These are phyloP conservation scores for Coemansia sp. DNA, from an alignment of 192 early-diverging fungal species.

Conservation along the genomic window DNA sequence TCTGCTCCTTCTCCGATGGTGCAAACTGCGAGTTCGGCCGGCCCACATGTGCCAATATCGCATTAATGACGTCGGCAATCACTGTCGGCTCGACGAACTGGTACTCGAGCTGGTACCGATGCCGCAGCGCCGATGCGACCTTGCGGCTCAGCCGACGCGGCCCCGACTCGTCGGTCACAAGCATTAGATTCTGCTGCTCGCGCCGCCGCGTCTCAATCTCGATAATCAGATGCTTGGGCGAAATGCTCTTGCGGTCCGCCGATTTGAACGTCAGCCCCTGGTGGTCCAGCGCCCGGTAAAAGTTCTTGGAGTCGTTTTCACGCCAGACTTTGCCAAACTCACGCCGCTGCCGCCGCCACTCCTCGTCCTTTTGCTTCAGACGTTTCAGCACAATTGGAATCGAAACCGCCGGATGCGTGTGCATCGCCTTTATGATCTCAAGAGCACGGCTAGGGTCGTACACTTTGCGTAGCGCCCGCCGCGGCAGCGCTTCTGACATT, in stretches of 20 bases:
- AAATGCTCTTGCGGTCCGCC: slow-evolving; percentile 78
- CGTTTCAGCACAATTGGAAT: slow-evolving; percentile 93
- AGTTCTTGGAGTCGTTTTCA: slow-evolving; percentile 91
- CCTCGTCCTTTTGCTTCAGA: slow-evolving; percentile 97
- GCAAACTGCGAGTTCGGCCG: slow-evolving; percentile 53
- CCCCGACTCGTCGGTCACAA: slow-evolving; percentile 28
- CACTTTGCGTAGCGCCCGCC: slow-evolving; percentile 91
- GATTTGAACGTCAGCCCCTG: slow-evolving; percentile 89
- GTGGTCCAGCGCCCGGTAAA: slow-evolving; percentile 91
- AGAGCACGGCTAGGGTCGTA: slow-evolving; percentile 84
- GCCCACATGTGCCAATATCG: slow-evolving; percentile 77
- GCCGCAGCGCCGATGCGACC: slow-evolving; percentile 50
- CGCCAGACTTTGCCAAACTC: slow-evolving; percentile 98
- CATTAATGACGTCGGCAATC: slow-evolving; percentile 74
- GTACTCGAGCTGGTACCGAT: slow-evolving; percentile 81
- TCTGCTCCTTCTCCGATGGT: slow-evolving; percentile 68
- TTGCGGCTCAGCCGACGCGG: slow-evolving; percentile 36
- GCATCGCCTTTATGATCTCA: slow-evolving; percentile 90
- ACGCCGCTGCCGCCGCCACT: slow-evolving; percentile 78
- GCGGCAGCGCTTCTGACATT: slow-evolving; percentile 82
- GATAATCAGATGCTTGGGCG: slow-evolving; percentile 70
- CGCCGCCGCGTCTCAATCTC: slow-evolving; percentile 86
- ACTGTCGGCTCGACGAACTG: slow-evolving; percentile 69
- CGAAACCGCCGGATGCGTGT: slow-evolving; percentile 85
- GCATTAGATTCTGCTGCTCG: slow-evolving; percentile 63